phyloP scores from a whole-genome alignment of 176 grass and related monocot genomes.

The Aegilops sharonensis region DNA sequence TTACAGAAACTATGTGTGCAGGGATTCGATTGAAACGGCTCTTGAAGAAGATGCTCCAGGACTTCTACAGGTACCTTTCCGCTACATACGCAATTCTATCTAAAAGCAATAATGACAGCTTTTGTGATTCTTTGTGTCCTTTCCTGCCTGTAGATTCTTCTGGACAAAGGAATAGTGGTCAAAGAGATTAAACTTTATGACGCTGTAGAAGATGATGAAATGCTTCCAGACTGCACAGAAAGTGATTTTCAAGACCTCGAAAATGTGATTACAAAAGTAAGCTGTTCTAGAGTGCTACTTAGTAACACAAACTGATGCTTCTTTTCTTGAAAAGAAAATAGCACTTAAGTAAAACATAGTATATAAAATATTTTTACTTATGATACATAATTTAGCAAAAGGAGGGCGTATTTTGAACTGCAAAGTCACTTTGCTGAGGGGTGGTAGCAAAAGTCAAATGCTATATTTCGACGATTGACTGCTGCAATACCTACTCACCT shows the following conservation, averaged over 20 bases:
- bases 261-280: conserved; percentile 75
- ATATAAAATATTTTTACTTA: not conserved
- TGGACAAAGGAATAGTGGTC: conserved; percentile 70
- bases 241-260: conserved; percentile 82
- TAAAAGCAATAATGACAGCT: conserved; percentile 5
- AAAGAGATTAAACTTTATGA: conserved; percentile 91
- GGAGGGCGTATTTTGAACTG: not conserved
- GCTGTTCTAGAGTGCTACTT: conserved; percentile 27
- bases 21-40: conserved; percentile 83
- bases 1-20: conserved; percentile 40
- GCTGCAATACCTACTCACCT: not conserved
- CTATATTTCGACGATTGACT: not conserved
- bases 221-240: conserved; percentile 50
- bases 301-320: not conserved
- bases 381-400: not conserved
- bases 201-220: conserved; percentile 56
- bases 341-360: not conserved
- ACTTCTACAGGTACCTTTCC: conserved; percentile 70
- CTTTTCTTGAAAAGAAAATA: not conserved
- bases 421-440: not conserved
- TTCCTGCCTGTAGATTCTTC: conserved; percentile 62
- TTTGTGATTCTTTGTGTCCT: conserved; percentile 18
- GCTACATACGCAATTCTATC: conserved; percentile 18
- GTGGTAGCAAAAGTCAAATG: not conserved
- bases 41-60: conserved; percentile 97